Conservation (phyloP, 2,329 filamentous ascomycete genomes). For the Trichoderma sp. region DNA sequence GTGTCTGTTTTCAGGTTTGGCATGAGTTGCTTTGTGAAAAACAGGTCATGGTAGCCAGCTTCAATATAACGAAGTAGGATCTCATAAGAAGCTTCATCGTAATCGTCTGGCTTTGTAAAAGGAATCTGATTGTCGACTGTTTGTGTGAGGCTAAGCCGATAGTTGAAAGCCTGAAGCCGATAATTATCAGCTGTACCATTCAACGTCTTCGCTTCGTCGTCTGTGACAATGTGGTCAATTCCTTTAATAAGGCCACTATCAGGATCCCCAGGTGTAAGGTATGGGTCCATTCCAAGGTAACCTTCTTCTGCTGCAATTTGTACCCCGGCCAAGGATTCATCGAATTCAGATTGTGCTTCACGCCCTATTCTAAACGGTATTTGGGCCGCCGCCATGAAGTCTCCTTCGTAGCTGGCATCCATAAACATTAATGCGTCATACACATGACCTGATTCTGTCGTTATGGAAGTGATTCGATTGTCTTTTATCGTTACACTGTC, state of each 20-base stretch:
- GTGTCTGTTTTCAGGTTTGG: slow-evolving; percentile 23
- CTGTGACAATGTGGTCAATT: slow-evolving; percentile 22
- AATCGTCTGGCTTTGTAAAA: slow-evolving; percentile 16
- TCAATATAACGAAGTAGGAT: slow-evolving; percentile 22
- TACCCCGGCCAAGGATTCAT: slow-evolving; percentile 24
- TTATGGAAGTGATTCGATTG: slow-evolving; percentile 15
- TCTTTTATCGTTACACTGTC: slow-evolving; percentile 8
- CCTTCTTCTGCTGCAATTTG: not conserved
- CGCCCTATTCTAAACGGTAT: slow-evolving; percentile 25
- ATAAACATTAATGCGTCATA: slow-evolving; percentile 27
- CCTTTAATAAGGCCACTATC: slow-evolving; percentile 27
- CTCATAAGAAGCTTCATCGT: slow-evolving; percentile 18
- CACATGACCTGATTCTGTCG: slow-evolving; percentile 4
- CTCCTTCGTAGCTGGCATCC: slow-evolving; percentile 32
- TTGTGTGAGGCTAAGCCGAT: slow-evolving; percentile 19
- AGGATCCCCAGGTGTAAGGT: slow-evolving; percentile 21
- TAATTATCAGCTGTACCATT: slow-evolving; percentile 16
- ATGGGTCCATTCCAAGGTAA: slow-evolving; percentile 26
- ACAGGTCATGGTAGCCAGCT: not conserved
- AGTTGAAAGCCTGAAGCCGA: slow-evolving; percentile 24
- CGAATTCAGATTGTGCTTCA: slow-evolving; percentile 22
- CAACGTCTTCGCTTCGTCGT: not conserved
- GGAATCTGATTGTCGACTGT: slow-evolving; percentile 11
- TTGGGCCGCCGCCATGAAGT: slow-evolving; percentile 28
- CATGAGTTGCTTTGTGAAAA: slow-evolving; percentile 22